Evolutionary conservation across 208 protist genomes (phyloP), one percentile per base, ranked within the genome.

Genomic region (Acanthamoeba sp.): DNA sequence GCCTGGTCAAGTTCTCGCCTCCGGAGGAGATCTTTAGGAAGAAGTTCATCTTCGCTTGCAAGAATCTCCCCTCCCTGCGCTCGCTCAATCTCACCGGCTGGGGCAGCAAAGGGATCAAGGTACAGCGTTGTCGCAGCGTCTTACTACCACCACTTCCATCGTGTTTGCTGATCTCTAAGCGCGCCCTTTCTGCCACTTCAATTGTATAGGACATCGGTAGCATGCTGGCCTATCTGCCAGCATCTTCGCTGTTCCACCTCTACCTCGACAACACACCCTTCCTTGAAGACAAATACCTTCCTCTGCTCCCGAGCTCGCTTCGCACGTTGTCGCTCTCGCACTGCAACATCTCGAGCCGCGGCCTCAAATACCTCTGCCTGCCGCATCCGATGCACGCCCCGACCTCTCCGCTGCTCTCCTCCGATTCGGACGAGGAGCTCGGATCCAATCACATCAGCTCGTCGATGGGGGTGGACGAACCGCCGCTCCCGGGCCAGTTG

Each of bases 11-110:
- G 73, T 84, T 84, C 73, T 84, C 73, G 6, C 73, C 73, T 14
- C 73, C 73, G 40, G 73, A 84, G 73, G 73, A 84, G 29, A 40
- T 84, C 27, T 84, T 84, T 40, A 5, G 73, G 20, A 84, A 84
- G 73, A 84, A 84, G 73, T 52, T 84, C 73, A 45, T 84, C 73
- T 84, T 84, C 42, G 73, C 73, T 22, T 84, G 73, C n/a, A 84
- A 84, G 73, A 84, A 84, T 22, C 73, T 84, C 1, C 73, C 73
- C 24, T 45, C 73, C 2, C 73, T 84, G 18, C 73, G 73, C 29
- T 84, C 73, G 16, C 73, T 84, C 14, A 34, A 84, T 32, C 73
- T 84, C 42, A 84, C 73, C 20, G 73, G 73, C 16, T 84, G 73
- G 73, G 73, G 73, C 34, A 84, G 40, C 42, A 9, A 24, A 84